These are phyloP conservation scores for Leccinum sublutescens DNA, from an alignment of 768 basidiomycete species.

Conservation along the genomic window DNA sequence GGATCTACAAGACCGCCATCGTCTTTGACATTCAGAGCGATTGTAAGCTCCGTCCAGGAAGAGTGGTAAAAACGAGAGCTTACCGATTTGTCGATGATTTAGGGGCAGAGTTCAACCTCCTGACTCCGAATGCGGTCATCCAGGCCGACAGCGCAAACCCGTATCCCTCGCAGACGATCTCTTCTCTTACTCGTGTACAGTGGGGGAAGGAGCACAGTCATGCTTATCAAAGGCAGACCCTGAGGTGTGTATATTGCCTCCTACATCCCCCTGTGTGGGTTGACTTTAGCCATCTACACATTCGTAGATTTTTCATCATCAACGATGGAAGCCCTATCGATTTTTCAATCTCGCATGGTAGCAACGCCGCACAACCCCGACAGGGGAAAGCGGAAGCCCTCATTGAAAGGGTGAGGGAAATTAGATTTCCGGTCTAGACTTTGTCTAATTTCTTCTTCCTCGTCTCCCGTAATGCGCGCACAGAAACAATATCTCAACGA, in stretches of 20 bases:
- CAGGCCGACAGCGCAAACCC: slow-evolving; percentile 2
- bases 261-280: neutral
- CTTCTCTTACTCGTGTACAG: neutral
- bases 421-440: neutral
- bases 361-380: neutral
- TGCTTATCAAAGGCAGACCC: neutral
- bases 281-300: neutral
- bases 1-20: neutral
- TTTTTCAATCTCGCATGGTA: slow-evolving; percentile 6
- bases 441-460: neutral
- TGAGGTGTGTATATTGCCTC: neutral
- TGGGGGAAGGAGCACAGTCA: slow-evolving; percentile 2
- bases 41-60: neutral
- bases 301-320: slow-evolving; percentile 3
- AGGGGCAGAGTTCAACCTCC: slow-evolving; percentile 9
- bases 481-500: slow-evolving; percentile 4
- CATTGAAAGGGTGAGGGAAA: neutral
- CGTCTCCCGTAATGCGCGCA: neutral
- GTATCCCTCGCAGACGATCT: neutral
- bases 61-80: neutral
- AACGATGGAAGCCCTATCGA: slow-evolving; percentile 4
- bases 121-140: neutral
- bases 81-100: neutral
- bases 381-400: slow-evolving; percentile 5
- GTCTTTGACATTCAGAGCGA: slow-evolving; percentile 9